These are phyloP conservation scores for Rhypophila decipiens DNA, from an alignment of 495 filamentous ascomycete genomes.

Conservation along the genomic window DNA sequence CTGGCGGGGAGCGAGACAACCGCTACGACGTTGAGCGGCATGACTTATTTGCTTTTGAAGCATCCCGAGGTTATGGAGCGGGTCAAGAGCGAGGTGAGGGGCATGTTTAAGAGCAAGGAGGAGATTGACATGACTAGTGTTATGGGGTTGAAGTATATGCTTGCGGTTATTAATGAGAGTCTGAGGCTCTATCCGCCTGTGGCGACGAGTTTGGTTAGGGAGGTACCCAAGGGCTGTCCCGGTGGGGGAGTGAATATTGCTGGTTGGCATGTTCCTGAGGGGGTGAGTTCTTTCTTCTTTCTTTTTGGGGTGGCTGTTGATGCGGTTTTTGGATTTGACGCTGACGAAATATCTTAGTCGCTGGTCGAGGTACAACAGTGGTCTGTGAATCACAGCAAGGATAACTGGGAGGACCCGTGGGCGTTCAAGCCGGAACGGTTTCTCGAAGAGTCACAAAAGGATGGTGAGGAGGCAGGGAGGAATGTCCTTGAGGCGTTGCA, in stretches of 20 bases:
- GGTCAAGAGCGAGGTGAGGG: conserved; percentile 43
- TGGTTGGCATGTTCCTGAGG: conserved; percentile 35
- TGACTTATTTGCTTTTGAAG: conserved; percentile 43
- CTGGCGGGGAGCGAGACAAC: conserved; percentile 45
- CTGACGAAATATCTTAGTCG: neutral
- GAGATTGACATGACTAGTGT: conserved; percentile 45
- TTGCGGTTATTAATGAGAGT: conserved; percentile 49
- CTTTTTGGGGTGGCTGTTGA: neutral
- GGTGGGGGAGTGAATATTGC: conserved; percentile 39
- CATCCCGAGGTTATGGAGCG: conserved; percentile 32
- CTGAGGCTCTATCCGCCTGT: conserved; percentile 52
- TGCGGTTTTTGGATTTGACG: neutral
- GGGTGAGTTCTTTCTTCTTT: conserved; percentile 16
- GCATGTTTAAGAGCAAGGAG: conserved; percentile 31
- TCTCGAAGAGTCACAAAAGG: conserved; percentile 19
- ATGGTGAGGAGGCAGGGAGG: neutral
- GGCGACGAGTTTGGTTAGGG: conserved; percentile 33
- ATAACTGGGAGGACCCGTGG: conserved; percentile 30
- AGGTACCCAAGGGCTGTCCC: conserved; percentile 31
- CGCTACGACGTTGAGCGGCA: conserved; percentile 42
- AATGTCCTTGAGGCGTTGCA: conserved; percentile 12
- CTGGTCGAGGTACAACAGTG: conserved; percentile 30
- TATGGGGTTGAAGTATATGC: conserved; percentile 41
- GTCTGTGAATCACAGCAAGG: conserved; percentile 30
- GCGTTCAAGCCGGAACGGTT: conserved; percentile 33